Conservation (phyloP, 192 early-diverging fungal species). For the Mortierella antarctica region DNA sequence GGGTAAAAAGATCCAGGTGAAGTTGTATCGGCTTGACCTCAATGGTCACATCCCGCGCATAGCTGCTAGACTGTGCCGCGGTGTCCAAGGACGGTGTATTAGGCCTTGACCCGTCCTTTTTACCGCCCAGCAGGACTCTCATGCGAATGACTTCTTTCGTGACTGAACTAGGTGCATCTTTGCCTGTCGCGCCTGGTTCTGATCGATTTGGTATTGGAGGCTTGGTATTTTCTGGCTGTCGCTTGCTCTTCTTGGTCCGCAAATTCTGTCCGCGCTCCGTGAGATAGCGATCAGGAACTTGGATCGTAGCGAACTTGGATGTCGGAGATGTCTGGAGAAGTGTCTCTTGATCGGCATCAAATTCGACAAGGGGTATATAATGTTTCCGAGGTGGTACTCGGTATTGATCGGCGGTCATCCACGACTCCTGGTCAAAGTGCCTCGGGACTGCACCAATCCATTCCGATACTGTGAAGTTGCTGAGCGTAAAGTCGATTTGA, state of each 20-base stretch:
- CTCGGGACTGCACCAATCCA: conserved; percentile 31
- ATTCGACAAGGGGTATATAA: conserved; percentile 50
- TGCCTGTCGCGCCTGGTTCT: not conserved
- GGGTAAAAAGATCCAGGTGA: conserved; percentile 57
- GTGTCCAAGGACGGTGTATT: conserved; percentile 6
- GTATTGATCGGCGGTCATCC: conserved; percentile 1
- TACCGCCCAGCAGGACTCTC: conserved; percentile 20
- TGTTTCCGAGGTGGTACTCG: conserved; percentile 27
- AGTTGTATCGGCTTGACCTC: conserved; percentile 62
- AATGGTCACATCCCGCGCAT: conserved; percentile 50
- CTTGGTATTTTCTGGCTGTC: not conserved
- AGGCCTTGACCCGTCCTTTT: conserved; percentile 22
- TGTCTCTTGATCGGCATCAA: conserved; percentile 33
- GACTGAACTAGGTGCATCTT: not conserved
- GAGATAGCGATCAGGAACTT: conserved; percentile 33
- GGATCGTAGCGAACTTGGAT: conserved; percentile 30
- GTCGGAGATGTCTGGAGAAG: conserved; percentile 12
- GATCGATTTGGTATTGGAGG: not conserved
- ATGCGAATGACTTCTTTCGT: conserved; percentile 42
- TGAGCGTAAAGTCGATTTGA: conserved; percentile 45
- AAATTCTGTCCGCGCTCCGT: conserved; percentile 19
- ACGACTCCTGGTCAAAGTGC: conserved; percentile 23
- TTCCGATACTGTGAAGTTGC: conserved; percentile 30
- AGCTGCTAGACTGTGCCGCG: conserved; percentile 1
- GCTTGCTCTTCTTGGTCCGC: conserved; percentile 23